Conservation (phyloP, 23 red algal genomes). For the Porphyridium purpureum region DNA sequence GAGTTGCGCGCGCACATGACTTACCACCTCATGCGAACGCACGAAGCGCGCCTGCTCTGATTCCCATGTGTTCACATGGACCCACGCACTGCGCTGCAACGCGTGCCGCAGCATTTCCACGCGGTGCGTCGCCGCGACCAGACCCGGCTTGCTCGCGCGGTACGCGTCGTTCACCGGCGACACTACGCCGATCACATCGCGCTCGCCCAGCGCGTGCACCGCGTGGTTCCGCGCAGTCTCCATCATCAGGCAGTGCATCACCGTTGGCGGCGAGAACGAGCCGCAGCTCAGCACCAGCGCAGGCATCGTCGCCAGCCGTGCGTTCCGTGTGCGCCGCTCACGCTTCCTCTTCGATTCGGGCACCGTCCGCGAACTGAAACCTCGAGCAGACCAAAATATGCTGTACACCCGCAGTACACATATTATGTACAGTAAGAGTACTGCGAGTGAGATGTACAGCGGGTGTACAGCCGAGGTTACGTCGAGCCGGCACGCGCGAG, state of each 20-base stretch:
- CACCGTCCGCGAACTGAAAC: too few species aligned
- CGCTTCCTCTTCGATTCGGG: too few species aligned
- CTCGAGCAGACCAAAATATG: too few species aligned
- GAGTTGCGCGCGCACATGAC: too few species aligned
- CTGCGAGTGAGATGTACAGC: too few species aligned
- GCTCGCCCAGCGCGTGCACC: background rate
- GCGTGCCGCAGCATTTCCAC: conserved; percentile 15
- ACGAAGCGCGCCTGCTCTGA: conserved; percentile 5
- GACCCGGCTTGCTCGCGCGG: conserved; percentile 3
- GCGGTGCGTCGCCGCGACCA: conserved; percentile 8
- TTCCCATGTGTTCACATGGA: conserved; percentile 18
- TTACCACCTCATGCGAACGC: too few species aligned
- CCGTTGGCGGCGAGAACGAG: conserved; percentile 14
- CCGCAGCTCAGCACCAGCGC: conserved; percentile 11
- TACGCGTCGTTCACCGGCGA: conserved; percentile 27
- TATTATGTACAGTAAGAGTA: too few species aligned
- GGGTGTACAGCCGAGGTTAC: too few species aligned
- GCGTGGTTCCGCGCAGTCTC: conserved; percentile 8
- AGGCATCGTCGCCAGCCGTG: too few species aligned
- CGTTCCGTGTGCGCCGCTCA: too few species aligned
- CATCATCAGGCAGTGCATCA: conserved; percentile 9
- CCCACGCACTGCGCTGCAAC: conserved; percentile 8
- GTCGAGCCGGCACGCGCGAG: too few species aligned
- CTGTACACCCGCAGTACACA: too few species aligned
- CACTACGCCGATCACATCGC: conserved; percentile 4